phyloP scores from a whole-genome alignment of 2,329 filamentous ascomycete species.

The Trichoderma sp. region DNA sequence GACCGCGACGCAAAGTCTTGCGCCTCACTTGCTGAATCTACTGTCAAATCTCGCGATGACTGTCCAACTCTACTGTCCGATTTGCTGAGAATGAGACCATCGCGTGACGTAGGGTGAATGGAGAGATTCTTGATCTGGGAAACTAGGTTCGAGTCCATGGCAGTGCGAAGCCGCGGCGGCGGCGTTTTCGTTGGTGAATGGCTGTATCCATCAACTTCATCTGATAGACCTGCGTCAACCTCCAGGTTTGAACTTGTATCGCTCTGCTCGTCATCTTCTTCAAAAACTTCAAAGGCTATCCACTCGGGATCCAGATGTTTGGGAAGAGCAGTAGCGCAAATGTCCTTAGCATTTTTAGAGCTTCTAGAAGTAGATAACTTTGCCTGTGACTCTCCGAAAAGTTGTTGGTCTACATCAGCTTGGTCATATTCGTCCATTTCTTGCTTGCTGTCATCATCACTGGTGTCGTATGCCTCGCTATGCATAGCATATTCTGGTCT shows the following conservation, averaged over 20 bases:
- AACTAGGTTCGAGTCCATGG: constrained; percentile 40
- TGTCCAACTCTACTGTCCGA: not conserved
- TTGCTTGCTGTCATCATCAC: not conserved
- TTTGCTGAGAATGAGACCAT: not conserved
- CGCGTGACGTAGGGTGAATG: constrained; percentile 26
- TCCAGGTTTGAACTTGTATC: constrained; percentile 34
- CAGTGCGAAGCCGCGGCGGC: constrained; percentile 25
- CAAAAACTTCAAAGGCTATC: constrained; percentile 85
- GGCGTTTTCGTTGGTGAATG: constrained; percentile 19
- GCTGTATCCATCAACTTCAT: constrained; percentile 30
- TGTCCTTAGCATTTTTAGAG: not conserved
- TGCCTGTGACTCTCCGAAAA: constrained; percentile 27
- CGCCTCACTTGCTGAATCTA: constrained; percentile 21
- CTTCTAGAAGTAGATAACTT: not conserved
- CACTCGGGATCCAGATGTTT: constrained; percentile 81
- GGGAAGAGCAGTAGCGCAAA: constrained; percentile 48
- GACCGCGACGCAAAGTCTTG: constrained; percentile 40
- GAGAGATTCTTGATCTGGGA: constrained; percentile 43
- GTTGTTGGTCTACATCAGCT: constrained; percentile 46
- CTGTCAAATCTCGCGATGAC: not conserved
- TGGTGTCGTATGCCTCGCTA: not conserved
- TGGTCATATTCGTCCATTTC: constrained; percentile 34
- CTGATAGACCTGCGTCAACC: constrained; percentile 40
- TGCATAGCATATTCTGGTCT: constrained; percentile 21
- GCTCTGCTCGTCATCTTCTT: constrained; percentile 52